Conservation (phyloP, 1,139 yeast genomes). For the Taiozyma sp. region DNA sequence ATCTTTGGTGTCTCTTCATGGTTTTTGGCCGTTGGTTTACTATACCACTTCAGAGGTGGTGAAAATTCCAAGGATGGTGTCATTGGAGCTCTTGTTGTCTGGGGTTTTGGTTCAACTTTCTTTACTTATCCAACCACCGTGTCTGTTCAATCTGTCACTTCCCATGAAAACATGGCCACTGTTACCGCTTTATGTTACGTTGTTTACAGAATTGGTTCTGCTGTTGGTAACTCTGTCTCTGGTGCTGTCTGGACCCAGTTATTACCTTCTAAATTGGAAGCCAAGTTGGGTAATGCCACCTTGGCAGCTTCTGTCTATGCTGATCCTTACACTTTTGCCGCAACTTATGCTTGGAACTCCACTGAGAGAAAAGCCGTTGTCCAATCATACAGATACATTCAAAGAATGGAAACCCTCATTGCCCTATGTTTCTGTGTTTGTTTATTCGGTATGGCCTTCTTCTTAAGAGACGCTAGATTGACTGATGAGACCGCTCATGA, state of each 20-base stretch:
- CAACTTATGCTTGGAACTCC: slow-evolving; percentile 51
- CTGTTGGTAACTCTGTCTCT: slow-evolving; percentile 42
- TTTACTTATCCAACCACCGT: slow-evolving; percentile 67
- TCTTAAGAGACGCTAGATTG: slow-evolving; percentile 52
- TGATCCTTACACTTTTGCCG: slow-evolving; percentile 45
- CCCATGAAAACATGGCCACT: slow-evolving; percentile 63
- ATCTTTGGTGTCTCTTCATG: slow-evolving; percentile 51
- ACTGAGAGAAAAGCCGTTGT: slow-evolving; percentile 55
- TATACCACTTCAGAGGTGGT: slow-evolving; percentile 54
- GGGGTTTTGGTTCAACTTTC: slow-evolving; percentile 73
- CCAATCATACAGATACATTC: slow-evolving; percentile 54
- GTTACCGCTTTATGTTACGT: slow-evolving; percentile 54
- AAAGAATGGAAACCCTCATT: slow-evolving; percentile 50
- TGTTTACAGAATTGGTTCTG: slow-evolving; percentile 56
- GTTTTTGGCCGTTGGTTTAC: slow-evolving; percentile 55
- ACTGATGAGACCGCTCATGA: slow-evolving; percentile 26
- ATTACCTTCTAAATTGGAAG: slow-evolving; percentile 23
- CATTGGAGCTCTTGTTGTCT: slow-evolving; percentile 59
- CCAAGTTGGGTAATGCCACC: slow-evolving; percentile 23
- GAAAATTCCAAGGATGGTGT: slow-evolving; percentile 47
- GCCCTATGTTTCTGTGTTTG: slow-evolving; percentile 56
- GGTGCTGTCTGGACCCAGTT: slow-evolving; percentile 65
- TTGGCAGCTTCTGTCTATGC: slow-evolving; percentile 48
- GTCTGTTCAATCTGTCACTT: slow-evolving; percentile 56
- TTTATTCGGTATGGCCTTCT: slow-evolving; percentile 42